A percentile compares a stretch with the other conserved stretches of the same genome.
phyloP scores from a whole-genome alignment of 2,329 filamentous ascomycete species.

The Ampelomyces quisqualis region DNA sequence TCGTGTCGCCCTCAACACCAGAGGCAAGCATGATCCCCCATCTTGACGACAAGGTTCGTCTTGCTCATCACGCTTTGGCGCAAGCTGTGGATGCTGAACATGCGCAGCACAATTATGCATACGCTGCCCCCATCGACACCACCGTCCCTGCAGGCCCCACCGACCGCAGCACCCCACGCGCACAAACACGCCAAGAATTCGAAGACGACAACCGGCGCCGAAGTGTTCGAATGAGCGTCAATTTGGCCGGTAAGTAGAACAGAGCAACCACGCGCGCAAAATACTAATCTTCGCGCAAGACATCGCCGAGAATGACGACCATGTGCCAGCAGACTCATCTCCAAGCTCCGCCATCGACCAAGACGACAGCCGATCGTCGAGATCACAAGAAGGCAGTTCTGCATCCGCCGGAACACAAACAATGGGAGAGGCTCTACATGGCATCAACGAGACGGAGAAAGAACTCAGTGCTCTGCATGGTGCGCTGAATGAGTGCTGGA shows the following conservation, averaged over 20 bases:
- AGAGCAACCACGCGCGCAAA: slow-evolving; percentile 16
- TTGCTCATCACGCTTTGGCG: slow-evolving; percentile 23
- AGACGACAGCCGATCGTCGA: slow-evolving; percentile 35
- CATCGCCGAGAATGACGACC: slow-evolving; percentile 50
- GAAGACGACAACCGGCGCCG: slow-evolving; percentile 56
- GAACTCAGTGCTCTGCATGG: slow-evolving; percentile 70
- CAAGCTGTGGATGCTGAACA: slow-evolving; percentile 29
- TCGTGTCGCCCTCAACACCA: slow-evolving; percentile 42
- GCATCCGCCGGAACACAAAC: slow-evolving; percentile 35
- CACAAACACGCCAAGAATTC: slow-evolving; percentile 78
- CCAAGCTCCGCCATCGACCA: slow-evolving; percentile 36
- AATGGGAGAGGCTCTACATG: slow-evolving; percentile 56
- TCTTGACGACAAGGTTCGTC: slow-evolving; percentile 40
- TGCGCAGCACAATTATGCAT: slow-evolving; percentile 45
- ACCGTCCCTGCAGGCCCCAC: slow-evolving; percentile 54
- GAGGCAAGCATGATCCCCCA: slow-evolving; percentile 43
- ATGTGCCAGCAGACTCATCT: slow-evolving; percentile 29
- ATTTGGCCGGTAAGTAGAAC: slow-evolving; percentile 66
- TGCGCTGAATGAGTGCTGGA: slow-evolving; percentile 88
- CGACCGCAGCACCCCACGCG: slow-evolving; percentile 76
- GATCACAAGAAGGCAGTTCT: slow-evolving; percentile 33
- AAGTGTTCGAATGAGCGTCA: slow-evolving; percentile 65
- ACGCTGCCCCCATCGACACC: slow-evolving; percentile 73
- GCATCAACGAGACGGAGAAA: slow-evolving; percentile 59
- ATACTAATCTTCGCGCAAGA: slow-evolving; percentile 41